phyloP scores from a whole-genome alignment of 495 filamentous ascomycete genomes.

The Sphaerosporella brunnea region DNA sequence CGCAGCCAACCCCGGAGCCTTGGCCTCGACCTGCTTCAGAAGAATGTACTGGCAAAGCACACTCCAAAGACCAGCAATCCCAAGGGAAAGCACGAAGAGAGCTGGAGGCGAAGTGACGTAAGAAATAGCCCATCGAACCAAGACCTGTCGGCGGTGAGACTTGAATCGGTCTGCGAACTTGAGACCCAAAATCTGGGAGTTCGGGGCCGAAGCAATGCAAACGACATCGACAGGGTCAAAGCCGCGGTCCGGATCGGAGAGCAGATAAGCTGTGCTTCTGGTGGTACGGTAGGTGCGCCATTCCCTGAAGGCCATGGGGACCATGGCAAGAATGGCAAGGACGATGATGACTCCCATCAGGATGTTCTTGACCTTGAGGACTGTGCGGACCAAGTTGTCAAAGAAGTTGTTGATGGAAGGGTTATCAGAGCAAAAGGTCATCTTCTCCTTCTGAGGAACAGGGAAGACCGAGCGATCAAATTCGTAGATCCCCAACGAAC shows the following conservation, averaged over 20 bases:
- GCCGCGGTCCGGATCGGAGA: conserved; percentile 34
- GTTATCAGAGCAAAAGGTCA: conserved; percentile 79
- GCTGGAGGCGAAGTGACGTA: conserved; percentile 75
- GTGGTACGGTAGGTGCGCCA: conserved; percentile 58
- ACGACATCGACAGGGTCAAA: conserved; percentile 73
- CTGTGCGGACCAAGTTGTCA: conserved; percentile 42
- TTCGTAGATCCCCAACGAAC: conserved; percentile 45
- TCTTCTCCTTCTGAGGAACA: conserved; percentile 56
- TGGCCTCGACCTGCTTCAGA: conserved; percentile 50
- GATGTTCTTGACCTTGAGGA: conserved; percentile 45
- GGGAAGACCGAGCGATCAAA: conserved; percentile 66
- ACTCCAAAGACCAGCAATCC: conserved; percentile 63
- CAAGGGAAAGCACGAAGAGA: conserved; percentile 72
- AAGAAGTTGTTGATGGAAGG: conserved; percentile 79
- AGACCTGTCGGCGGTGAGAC: conserved; percentile 45
- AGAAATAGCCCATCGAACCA: conserved; percentile 69
- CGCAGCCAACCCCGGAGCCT: conserved; percentile 54
- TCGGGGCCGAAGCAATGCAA: conserved; percentile 68
- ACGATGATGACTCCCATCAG: conserved; percentile 56
- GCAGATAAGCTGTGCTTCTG: conserved; percentile 46
- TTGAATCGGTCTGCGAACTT: conserved; percentile 51
- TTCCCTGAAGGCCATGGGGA: conserved; percentile 66
- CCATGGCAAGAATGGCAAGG: conserved; percentile 49
- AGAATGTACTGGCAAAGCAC: conserved; percentile 75
- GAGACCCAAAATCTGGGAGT: conserved; percentile 52